These are phyloP conservation scores for Spinellus fusiger DNA, from an alignment of 192 early-diverging fungal genomes.

Conservation along the genomic window DNA sequence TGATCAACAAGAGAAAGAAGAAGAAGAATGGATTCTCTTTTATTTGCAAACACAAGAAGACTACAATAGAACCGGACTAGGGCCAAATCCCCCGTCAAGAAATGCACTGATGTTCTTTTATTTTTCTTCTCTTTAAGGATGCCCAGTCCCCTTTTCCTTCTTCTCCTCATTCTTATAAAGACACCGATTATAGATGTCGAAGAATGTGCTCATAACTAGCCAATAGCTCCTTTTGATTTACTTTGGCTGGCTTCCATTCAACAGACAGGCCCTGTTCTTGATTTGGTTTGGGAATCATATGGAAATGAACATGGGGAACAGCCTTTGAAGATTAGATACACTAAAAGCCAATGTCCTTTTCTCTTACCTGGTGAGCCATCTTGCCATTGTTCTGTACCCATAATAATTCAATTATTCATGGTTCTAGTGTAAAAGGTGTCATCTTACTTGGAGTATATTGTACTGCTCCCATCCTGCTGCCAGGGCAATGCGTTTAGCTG, in stretches of 20 bases:
- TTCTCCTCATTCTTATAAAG: no score
- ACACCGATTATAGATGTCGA: not conserved
- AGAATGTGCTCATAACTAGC: not conserved
- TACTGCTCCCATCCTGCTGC: conserved; percentile 71
- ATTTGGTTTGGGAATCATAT: conserved; percentile 74
- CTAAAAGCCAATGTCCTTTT: not conserved
- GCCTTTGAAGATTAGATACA: conserved; percentile 39
- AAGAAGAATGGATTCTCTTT: no score
- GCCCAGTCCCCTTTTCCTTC: no score
- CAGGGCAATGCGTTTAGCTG: conserved; percentile 80
- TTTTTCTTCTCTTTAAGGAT: no score
- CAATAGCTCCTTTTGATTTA: conserved; percentile 6
- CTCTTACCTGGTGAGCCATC: conserved; percentile 48
- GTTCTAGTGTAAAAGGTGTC: not conserved
- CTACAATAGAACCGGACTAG: no score
- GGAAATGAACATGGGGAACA: conserved; percentile 94
- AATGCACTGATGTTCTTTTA: no score
- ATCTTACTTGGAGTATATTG: conserved; percentile 81
- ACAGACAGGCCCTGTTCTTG: conserved; percentile 63
- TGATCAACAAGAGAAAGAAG: no score
- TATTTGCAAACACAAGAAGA: no score
- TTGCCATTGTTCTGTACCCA: conserved; percentile 45
- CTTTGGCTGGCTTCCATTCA: conserved; percentile 46
- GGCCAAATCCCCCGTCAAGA: no score
- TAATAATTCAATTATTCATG: not conserved